These are phyloP conservation scores for Candida gorgasii DNA, from an alignment of 805 yeast species.

Conservation along the genomic window DNA sequence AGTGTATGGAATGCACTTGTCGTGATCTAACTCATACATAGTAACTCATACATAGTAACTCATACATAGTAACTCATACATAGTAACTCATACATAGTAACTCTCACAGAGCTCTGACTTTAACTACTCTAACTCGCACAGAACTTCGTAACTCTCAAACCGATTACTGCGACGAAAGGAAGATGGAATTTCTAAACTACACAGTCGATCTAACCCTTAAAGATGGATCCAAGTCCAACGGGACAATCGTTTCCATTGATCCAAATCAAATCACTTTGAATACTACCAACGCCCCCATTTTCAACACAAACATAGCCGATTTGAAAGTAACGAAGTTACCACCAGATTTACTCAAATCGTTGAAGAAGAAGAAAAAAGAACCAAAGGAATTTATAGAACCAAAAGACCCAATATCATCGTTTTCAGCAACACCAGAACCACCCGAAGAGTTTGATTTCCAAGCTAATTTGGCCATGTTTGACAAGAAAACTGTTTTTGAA, in stretches of 20 bases:
- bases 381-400: constrained; percentile 12
- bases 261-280: constrained; percentile 26
- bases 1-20: too few relatives aligned
- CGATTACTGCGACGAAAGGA: too few relatives aligned
- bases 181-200: constrained; percentile 43
- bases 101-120: too few relatives aligned
- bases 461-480: constrained; percentile 77
- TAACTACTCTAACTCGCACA: too few relatives aligned
- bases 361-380: constrained; percentile 19
- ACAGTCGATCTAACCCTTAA: constrained; percentile 39
- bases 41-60: too few relatives aligned
- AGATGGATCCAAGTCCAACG: constrained; percentile 38
- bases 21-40: too few relatives aligned
- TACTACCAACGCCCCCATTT: constrained; percentile 20
- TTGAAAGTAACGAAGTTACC: constrained; percentile 61
- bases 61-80: too few relatives aligned
- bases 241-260: constrained; percentile 36
- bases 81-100: too few relatives aligned
- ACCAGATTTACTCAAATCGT: constrained; percentile 20
- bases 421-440: constrained; percentile 1
- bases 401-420: constrained; percentile 3
- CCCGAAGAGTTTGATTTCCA: constrained; percentile 77
- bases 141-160: too few relatives aligned
- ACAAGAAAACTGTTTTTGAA: constrained; percentile 75
- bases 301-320: constrained; percentile 48